phyloP scores from a whole-genome alignment of 1,284 basidiomycete species.

The Rhodotorula mucilaginosa region DNA sequence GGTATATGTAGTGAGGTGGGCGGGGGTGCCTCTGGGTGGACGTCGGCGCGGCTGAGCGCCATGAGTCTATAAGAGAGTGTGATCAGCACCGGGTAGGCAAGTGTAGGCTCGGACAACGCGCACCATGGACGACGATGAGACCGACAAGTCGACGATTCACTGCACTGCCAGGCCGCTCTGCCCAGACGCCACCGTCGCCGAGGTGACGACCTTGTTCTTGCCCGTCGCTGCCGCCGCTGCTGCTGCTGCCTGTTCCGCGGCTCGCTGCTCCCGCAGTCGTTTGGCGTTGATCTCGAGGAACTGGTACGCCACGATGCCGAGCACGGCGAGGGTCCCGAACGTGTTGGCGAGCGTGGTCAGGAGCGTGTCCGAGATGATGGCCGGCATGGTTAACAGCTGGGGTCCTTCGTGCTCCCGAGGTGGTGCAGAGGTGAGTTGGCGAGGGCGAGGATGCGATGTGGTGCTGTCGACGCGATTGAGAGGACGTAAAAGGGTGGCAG shows the following conservation, averaged over 20 bases:
- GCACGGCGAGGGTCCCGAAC: slow-evolving; percentile 75
- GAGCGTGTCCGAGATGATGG: slow-evolving; percentile 58
- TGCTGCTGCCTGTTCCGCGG: background rate
- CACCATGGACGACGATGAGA: no score
- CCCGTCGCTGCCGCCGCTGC: background rate
- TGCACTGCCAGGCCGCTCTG: no score
- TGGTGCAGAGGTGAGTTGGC: background rate
- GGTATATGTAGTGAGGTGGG: no score
- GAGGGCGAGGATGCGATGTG: background rate
- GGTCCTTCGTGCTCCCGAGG: background rate
- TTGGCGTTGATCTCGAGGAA: slow-evolving; percentile 73
- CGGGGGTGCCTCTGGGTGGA: no score
- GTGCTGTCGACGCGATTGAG: no score
- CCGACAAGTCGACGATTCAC: no score
- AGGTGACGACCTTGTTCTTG: background rate
- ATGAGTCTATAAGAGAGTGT: no score
- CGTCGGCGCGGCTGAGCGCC: no score
- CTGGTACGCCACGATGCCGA: slow-evolving; percentile 80
- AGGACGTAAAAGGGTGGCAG: no score
- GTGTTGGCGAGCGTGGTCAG: slow-evolving; percentile 78
- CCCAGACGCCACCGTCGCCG: no score
- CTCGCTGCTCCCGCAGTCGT: slow-evolving; percentile 12
- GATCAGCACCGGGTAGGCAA: no score
- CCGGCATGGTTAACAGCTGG: background rate
- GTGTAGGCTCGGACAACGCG: no score